Evolutionary conservation across 1,139 yeast genomes (phyloP), one percentile per base, ranked within the genome.

Genomic region (Geotrichum candidum): DNA sequence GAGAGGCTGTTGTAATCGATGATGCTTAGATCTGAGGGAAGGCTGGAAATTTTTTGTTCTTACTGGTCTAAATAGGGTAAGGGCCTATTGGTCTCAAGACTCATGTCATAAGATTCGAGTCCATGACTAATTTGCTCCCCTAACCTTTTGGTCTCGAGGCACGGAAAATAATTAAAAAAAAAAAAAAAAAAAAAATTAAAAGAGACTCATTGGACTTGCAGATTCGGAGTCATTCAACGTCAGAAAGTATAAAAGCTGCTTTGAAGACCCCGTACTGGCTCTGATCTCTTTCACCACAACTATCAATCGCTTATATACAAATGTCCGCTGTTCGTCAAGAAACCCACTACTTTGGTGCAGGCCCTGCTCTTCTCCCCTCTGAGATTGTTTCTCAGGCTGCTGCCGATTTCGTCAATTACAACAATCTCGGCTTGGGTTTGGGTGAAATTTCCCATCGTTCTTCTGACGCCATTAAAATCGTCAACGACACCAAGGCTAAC

Each of bases 381-480:
- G 74, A 77, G 9, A 98, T 91, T 3, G 81, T 94, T 60, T 87
- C 90, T 74, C 87, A 89, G 76, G 97, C 98, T 1, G 96, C 97
- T 0, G 74, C 75, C 51, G 98, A 94, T 73, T 79, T 94, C 67
- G 74, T 94, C 65, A 82, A 85, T 68, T 94, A 84, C 74, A 79
- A 87, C 62, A 80, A 79, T 54, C 78, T 80, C 51, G 94, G 91
- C 52, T 80, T 94, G 65, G 99, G 99, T 56, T 82, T 91, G 59
- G 98, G 97, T 67, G 99, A 94, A 75, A 89, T 94, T 69, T 90
- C 97, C 22, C 99, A 94, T 74, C 89, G 99, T 69, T 90, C 97
- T 9, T 81, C 84, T 65, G 89, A 89, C 45, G 99, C 97, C 45
- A 81, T 82, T 53, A 78, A 82, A 64, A 86, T 94, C 57, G 86